A percentile compares a stretch with the other conserved stretches of the same genome.
phyloP scores from a whole-genome alignment of 495 filamentous ascomycete genomes.

The Penicillium riverlandense region DNA sequence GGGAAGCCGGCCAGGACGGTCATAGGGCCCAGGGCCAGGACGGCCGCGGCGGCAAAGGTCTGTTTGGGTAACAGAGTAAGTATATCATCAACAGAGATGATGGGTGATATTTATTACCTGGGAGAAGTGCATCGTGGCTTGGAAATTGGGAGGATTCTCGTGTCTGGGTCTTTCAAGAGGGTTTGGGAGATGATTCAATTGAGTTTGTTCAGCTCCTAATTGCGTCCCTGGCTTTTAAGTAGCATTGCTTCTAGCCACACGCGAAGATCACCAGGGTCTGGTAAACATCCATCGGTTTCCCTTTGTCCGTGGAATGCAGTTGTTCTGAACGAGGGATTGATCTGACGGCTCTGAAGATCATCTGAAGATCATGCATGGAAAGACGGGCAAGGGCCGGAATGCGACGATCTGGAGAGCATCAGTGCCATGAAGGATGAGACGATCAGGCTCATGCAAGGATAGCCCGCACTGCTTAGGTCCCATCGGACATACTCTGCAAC shows the following conservation, averaged over 20 bases:
- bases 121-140: conserved; percentile 10
- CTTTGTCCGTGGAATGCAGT: conserved; percentile 7
- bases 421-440: neutral
- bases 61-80: neutral
- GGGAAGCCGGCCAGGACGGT: conserved; percentile 12
- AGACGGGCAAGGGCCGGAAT: conserved; percentile 11
- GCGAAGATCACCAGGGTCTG: conserved; percentile 1
- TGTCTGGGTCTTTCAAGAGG: too few relatives aligned
- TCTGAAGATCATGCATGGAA: neutral
- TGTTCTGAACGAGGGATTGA: neutral
- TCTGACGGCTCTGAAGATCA: neutral
- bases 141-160: neutral
- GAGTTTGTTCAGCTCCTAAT: too few relatives aligned
- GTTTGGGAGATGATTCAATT: neutral
- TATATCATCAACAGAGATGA: too few relatives aligned
- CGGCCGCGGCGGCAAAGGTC: conserved; percentile 14
- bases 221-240: too few relatives aligned
- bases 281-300: conserved; percentile 4
- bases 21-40: conserved; percentile 8
- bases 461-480: too few relatives aligned
- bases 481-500: neutral
- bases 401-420: neutral
- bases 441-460: neutral
- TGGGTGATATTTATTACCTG: conserved; percentile 1
- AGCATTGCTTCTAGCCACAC: neutral